These are phyloP conservation scores for Trichoderma pleuroti DNA, from an alignment of 2,329 filamentous ascomycete species.

Conservation along the genomic window DNA sequence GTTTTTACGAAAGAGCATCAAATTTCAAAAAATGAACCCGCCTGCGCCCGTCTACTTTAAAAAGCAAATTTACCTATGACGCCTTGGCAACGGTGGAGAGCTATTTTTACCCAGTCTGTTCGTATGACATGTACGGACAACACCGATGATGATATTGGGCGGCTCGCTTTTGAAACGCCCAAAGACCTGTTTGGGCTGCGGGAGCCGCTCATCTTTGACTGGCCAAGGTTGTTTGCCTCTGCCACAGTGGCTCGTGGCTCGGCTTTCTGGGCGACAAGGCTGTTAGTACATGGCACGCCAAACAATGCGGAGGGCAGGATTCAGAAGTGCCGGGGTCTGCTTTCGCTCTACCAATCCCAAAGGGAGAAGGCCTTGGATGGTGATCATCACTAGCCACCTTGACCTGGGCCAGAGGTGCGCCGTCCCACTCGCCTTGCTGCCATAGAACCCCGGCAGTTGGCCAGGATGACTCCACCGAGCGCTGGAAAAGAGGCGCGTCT, in stretches of 20 bases:
- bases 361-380: not conserved
- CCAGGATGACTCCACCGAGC: slow-evolving; percentile 5
- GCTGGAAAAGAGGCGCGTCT: not conserved
- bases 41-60: slow-evolving; percentile 5
- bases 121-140: not conserved
- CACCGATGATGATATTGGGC: slow-evolving; percentile 4
- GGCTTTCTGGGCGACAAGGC: not conserved
- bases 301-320: slow-evolving; percentile 3
- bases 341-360: not conserved
- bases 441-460: slow-evolving; percentile 10
- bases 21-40: not conserved
- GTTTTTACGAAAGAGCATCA: slow-evolving; percentile 1
- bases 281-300: not conserved
- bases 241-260: slow-evolving; percentile 16
- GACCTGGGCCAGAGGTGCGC: slow-evolving; percentile 1
- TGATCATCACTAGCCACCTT: slow-evolving; percentile 12
- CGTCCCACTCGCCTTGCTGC: slow-evolving; percentile 7
- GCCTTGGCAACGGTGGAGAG: slow-evolving; percentile 2
- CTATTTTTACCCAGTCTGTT: slow-evolving; percentile 1
- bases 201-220: slow-evolving; percentile 14
- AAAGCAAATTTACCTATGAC: slow-evolving; percentile 2
- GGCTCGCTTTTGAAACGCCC: slow-evolving; percentile 3
- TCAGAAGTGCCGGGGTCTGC: slow-evolving; percentile 3
- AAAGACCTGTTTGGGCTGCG: slow-evolving; percentile 4
- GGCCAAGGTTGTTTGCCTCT: slow-evolving; percentile 2